These are phyloP conservation scores for Boletus tylopilopsis DNA, from an alignment of 768 basidiomycete genomes.

Conservation along the genomic window DNA sequence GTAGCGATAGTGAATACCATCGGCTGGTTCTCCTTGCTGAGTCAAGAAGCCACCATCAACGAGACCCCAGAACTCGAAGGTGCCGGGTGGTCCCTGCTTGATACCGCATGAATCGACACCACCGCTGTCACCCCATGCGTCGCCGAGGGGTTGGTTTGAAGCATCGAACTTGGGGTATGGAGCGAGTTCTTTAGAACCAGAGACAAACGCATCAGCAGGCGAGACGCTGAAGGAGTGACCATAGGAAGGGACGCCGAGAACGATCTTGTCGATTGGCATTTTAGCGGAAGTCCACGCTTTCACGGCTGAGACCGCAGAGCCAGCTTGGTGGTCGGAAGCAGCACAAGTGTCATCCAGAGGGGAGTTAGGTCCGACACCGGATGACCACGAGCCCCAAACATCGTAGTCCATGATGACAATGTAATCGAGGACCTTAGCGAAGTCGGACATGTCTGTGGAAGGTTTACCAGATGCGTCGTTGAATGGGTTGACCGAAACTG, in stretches of 20 bases:
- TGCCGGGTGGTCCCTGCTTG: constrained; percentile 43
- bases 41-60: constrained; percentile 54
- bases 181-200: constrained; percentile 34
- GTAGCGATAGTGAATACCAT: constrained; percentile 51
- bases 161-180: constrained; percentile 50
- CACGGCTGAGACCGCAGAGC: constrained; percentile 75
- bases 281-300: constrained; percentile 71
- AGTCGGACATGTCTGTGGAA: constrained; percentile 62
- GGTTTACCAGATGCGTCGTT: constrained; percentile 55
- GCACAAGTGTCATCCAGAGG: constrained; percentile 78
- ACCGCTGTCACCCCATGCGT: constrained; percentile 49
- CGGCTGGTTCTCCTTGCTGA: constrained; percentile 21
- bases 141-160: constrained; percentile 44
- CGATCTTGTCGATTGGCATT: constrained; percentile 64
- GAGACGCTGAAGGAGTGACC: constrained; percentile 67
- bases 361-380: constrained; percentile 71
- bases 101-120: constrained; percentile 54
- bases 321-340: constrained; percentile 48
- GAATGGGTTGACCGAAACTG: constrained; percentile 67
- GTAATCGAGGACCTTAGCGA: constrained; percentile 66
- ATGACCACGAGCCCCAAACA: constrained; percentile 49
- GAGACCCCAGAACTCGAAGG: constrained; percentile 59
- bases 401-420: constrained; percentile 68
- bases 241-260: constrained; percentile 79
- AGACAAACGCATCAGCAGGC: constrained; percentile 33